These are phyloP conservation scores for Hemerocallis citrina DNA, from an alignment of 106 monocot genomes.

Conservation along the genomic window DNA sequence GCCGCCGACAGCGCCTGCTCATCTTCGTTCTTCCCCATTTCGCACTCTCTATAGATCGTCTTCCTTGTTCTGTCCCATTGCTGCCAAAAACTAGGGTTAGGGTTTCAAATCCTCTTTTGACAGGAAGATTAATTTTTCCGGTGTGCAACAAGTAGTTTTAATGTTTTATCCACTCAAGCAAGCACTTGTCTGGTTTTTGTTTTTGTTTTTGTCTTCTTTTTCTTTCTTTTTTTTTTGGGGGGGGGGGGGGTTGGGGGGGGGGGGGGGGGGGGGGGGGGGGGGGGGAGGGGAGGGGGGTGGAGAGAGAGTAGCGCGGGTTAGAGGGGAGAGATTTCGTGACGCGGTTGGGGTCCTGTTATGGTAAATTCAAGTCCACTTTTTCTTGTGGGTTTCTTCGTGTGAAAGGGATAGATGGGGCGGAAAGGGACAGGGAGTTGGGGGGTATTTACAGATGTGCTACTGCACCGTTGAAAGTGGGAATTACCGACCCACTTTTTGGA, in stretches of 20 bases:
- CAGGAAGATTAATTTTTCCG: not conserved
- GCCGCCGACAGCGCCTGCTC: conserved; percentile 7
- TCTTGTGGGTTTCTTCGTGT: conserved; percentile 3
- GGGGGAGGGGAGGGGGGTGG: no score
- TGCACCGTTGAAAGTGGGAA: no score
- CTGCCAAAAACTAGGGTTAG: conserved; percentile 17
- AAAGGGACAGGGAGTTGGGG: not conserved
- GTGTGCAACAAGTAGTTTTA: not conserved
- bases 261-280: not conserved
- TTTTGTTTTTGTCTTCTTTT: not conserved
- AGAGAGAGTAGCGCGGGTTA: conserved; percentile 1
- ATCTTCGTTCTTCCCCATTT: conserved; percentile 57
- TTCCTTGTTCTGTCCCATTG: not conserved
- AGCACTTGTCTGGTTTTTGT: no score
- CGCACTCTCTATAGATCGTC: conserved; percentile 4
- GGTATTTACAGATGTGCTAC: no score
- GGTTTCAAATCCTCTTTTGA: not conserved
- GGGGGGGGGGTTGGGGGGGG: not conserved
- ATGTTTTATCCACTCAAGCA: not conserved
- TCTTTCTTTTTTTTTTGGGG: no score
- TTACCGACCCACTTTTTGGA: no score
- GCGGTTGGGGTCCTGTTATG: not conserved
- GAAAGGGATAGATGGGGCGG: not conserved
- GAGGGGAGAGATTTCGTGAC: not conserved
- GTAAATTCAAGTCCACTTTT: not conserved